Conservation (phyloP, 345 rosid genomes). For the Cardamine occulta region DNA sequence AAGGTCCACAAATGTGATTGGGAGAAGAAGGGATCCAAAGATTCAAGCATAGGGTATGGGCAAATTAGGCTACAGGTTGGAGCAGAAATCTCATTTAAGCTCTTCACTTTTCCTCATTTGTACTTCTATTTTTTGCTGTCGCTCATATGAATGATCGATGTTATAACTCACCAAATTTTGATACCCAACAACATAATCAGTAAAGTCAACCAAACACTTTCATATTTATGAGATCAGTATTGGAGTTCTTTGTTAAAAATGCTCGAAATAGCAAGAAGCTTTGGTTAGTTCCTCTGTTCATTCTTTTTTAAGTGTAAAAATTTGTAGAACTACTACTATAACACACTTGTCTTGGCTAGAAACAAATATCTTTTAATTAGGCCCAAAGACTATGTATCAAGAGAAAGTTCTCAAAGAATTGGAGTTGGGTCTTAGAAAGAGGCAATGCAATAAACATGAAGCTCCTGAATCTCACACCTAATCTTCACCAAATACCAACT, state of each 20-base stretch:
- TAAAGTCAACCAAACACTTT: neutral
- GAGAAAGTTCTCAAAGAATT: slow-evolving; percentile 5
- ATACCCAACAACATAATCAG: slow-evolving; percentile 11
- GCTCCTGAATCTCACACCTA: slow-evolving; percentile 50
- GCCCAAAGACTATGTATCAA: slow-evolving; percentile 15
- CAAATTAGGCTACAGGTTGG: slow-evolving; percentile 1
- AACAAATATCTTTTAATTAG: slow-evolving; percentile 7
- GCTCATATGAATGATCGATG: slow-evolving; percentile 17
- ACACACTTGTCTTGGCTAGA: slow-evolving; percentile 14
- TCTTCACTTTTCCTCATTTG: neutral
- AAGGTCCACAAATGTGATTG: slow-evolving; percentile 18
- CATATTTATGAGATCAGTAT: neutral
- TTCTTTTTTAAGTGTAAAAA: slow-evolving; percentile 7
- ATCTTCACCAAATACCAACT: slow-evolving; percentile 50
- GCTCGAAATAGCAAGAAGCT: slow-evolving; percentile 3
- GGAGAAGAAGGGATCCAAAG: slow-evolving; percentile 1
- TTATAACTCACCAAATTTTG: slow-evolving; percentile 23
- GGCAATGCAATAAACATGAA: slow-evolving; percentile 45
- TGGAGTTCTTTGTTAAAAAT: slow-evolving; percentile 18
- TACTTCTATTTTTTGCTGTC: neutral
- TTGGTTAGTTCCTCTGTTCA: slow-evolving; percentile 15
- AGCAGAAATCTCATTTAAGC: neutral
- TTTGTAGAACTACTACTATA: neutral
- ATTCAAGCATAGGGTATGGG: slow-evolving; percentile 13
- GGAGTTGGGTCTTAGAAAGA: slow-evolving; percentile 19